Conservation (phyloP, 148 eudicot genomes). For the Cornus florida region DNA sequence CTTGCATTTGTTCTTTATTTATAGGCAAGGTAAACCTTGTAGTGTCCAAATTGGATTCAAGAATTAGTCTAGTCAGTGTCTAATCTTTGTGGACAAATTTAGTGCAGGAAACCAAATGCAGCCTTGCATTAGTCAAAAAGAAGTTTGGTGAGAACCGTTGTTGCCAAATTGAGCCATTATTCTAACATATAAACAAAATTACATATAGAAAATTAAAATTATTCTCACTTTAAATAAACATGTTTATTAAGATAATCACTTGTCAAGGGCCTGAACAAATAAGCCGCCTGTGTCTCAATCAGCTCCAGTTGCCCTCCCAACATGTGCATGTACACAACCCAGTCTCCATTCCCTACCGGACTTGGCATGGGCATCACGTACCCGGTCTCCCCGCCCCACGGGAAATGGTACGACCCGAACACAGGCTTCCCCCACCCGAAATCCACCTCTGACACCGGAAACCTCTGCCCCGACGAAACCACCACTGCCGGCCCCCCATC, state of each 20-base stretch:
- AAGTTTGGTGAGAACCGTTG: no score
- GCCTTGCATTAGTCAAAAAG: no score
- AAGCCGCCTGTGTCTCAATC: constrained; percentile 41
- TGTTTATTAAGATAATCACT: constrained; percentile 24
- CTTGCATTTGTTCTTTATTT: no score
- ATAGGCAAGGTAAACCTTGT: no score
- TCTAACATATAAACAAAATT: no score
- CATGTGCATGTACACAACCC: constrained; percentile 79
- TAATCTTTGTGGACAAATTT: no score
- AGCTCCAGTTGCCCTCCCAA: constrained; percentile 43
- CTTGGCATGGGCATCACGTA: constrained; percentile 86
- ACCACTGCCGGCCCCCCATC: constrained; percentile 59
- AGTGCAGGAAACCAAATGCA: no score
- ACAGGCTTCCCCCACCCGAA: constrained; percentile 77
- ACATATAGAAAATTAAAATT: no score
- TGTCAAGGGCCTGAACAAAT: constrained; percentile 50
- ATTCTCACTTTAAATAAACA: no score
- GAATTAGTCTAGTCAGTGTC: no score
- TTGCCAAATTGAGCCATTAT: no score
- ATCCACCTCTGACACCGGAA: constrained; percentile 54
- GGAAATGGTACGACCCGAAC: constrained; percentile 73
- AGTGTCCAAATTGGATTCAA: no score
- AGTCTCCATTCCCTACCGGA: constrained; percentile 58
- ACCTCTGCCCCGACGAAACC: constrained; percentile 63
- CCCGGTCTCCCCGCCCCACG: constrained; percentile 67